These are phyloP conservation scores for Linnemannia schmuckeri DNA, from an alignment of 192 early-diverging fungal species.

Conservation along the genomic window DNA sequence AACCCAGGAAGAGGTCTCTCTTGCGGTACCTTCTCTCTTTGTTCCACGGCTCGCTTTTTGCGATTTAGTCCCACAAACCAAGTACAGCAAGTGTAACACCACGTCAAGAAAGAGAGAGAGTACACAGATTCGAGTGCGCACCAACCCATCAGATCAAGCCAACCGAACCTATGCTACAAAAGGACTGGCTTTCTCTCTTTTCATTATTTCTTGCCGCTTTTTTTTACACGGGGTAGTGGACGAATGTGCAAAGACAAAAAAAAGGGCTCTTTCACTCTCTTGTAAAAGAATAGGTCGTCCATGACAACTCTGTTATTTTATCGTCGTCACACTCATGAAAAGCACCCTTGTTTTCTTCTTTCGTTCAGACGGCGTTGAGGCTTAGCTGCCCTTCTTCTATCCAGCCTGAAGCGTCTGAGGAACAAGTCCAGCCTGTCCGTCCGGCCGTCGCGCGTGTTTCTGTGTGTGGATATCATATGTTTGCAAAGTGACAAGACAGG, in stretches of 20 bases:
- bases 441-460: not conserved
- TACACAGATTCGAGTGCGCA: not conserved
- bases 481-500: not conserved
- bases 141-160: not conserved
- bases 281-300: not conserved
- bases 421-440: not conserved
- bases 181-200: not conserved
- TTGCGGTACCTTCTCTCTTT: no score
- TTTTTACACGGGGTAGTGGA: not conserved
- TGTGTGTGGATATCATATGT: not conserved
- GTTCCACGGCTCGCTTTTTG: no score
- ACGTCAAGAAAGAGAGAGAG: not conserved
- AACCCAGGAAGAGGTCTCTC: no score
- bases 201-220: not conserved
- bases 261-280: not conserved
- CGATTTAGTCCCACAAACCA: not conserved
- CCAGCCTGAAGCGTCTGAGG: not conserved
- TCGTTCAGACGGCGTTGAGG: slow-evolving; percentile 1
- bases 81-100: not conserved
- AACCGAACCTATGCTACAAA: not conserved
- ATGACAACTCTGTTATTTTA: not conserved
- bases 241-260: not conserved
- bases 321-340: not conserved
- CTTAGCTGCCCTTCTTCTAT: not conserved
- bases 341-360: not conserved